Percentiles rank a stretch among this genome's conserved stretches.
Evolutionary conservation across 495 filamentous ascomycete genomes (phyloP).

Genomic region (Aspergillus nidulans): DNA sequence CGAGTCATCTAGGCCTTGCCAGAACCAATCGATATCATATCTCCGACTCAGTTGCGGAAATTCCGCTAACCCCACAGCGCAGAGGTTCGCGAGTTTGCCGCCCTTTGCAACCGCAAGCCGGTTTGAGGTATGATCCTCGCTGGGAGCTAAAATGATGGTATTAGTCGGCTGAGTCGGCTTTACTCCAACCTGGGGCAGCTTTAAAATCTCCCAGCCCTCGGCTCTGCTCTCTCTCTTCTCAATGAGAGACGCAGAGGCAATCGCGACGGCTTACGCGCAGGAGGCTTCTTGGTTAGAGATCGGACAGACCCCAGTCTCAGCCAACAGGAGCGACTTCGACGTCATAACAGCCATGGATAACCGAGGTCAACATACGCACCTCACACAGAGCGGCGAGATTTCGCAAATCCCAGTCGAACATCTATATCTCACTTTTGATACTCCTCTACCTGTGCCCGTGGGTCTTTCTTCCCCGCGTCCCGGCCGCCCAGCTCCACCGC

Average conservation of each 20-base stretch:
- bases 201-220: background rate
- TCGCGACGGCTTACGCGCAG: background rate
- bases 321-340: background rate
- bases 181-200: background rate
- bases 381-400: background rate
- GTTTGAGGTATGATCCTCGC: slow-evolving; percentile 2
- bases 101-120: background rate
- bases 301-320: slow-evolving; percentile 5
- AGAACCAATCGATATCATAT: background rate
- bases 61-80: slow-evolving; percentile 1
- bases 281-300: background rate
- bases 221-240: background rate
- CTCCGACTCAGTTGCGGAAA: background rate
- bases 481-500: slow-evolving; percentile 40
- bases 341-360: background rate
- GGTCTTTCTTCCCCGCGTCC: slow-evolving; percentile 30
- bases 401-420: slow-evolving; percentile 45
- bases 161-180: slow-evolving; percentile 3
- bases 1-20: background rate
- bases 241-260: background rate
- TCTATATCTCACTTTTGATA: slow-evolving; percentile 71
- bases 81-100: background rate
- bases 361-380: background rate
- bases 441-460: slow-evolving; percentile 55
- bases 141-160: background rate